These are phyloP conservation scores for Ananas comosus DNA, from an alignment of 176 grass and related monocot genomes.

Conservation along the genomic window DNA sequence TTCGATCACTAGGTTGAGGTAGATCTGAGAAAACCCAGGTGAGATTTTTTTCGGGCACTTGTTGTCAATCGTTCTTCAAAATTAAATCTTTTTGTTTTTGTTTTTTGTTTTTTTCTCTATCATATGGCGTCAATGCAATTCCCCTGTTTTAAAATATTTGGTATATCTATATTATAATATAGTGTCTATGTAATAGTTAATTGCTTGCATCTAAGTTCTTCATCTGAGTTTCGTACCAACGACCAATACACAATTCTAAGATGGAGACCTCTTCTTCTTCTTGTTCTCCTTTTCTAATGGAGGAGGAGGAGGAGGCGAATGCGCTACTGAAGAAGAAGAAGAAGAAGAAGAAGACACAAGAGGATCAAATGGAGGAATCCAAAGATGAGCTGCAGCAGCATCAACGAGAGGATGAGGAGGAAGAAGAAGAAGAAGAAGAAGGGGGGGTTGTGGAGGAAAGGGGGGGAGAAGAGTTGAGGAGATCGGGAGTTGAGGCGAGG, in stretches of 20 bases:
- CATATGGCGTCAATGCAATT: too few species aligned
- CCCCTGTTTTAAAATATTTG: too few species aligned
- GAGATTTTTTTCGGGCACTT: constrained; percentile 3
- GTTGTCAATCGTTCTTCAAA: background rate
- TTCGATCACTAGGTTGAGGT: background rate
- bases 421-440: too few species aligned
- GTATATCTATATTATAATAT: too few species aligned
- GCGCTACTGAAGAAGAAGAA: constrained; percentile 26
- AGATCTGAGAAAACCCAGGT: constrained; percentile 14
- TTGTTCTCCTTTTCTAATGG: background rate
- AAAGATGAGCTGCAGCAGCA: constrained; percentile 36
- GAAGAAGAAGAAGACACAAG: constrained; percentile 16
- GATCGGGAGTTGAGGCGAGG: constrained; percentile 16
- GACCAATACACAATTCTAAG: background rate
- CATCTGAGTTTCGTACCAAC: too few species aligned
- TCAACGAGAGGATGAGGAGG: constrained; percentile 17
- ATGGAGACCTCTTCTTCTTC: background rate
- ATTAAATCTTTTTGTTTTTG: background rate
- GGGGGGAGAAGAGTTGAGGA: constrained; percentile 10
- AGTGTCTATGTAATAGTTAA: too few species aligned
- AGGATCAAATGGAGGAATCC: constrained; percentile 20
- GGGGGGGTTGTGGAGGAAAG: too few species aligned
- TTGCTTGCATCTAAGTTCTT: too few species aligned
- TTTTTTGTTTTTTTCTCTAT: background rate
- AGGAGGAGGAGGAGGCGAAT: background rate